Evolutionary conservation across 2,329 filamentous ascomycete genomes (phyloP), one percentile per base, ranked within the genome.

Genomic region (Lachnellula hyalina): DNA sequence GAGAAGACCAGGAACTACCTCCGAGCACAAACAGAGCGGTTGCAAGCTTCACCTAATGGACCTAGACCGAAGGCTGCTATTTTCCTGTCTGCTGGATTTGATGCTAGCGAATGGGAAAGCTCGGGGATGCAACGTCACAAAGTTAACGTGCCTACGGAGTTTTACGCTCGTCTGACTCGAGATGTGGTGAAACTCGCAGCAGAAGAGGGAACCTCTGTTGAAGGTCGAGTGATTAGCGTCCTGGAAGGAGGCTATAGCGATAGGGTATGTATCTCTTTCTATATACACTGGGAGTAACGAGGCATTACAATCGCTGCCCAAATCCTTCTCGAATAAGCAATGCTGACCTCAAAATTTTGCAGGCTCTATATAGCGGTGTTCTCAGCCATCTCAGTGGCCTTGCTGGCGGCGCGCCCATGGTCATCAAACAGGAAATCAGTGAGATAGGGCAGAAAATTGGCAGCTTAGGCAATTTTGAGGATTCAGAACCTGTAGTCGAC

Each of bases 181-280:
- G 94, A 99, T 67, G 82, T 96, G 3, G 86, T 95, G 14, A 84
- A 81, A 47, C 76, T 99, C 56, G 88, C 95, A 0, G 81, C 89
- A 41, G 91, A 96, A 68, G 85, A 89, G 63, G 88, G 81, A 2
- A 81, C 89, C 1, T 80, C 82, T 28, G 89, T 90, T 1, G 87
- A 95, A 25, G 93, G 93, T 2, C 82, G 94, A 45, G 79, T 97
- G 21, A 86, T 99, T 67, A 97, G 93, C 69, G 91, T 97, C 2
- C 79, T 99, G 21, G 94, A 99, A 72, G 94, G 94, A 34, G 94
- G 94, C 0, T 99, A 99, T 68, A 96, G 92, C 68, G 90, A 99
- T 71, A 84, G 92, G 55, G 28, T 32, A 32, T 32, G 28, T 32
- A 11, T 32, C 8, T 2, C 28, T 11, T 32, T 32, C 9, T 32